Evolutionary conservation across 1,139 yeast species (phyloP).

Genomic region (Candida sanyaensis): DNA sequence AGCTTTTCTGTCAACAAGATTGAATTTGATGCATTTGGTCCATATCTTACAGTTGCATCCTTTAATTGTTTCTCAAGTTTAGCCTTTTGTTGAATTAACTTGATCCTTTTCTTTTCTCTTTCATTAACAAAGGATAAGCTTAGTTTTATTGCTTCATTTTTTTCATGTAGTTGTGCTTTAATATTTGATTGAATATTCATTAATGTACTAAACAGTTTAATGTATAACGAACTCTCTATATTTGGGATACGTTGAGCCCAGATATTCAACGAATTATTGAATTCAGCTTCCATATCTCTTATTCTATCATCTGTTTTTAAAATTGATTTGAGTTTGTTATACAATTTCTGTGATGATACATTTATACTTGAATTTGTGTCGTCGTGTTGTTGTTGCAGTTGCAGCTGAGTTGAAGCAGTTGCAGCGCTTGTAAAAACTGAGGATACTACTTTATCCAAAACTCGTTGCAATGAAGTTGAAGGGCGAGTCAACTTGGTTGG

Average conservation of each 20-base stretch:
- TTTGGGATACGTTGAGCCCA: slow-evolving; percentile 48
- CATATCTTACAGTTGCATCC: slow-evolving; percentile 45
- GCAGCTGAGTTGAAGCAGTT: slow-evolving; percentile 9
- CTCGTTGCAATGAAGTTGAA: slow-evolving; percentile 30
- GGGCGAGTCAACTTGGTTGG: slow-evolving; percentile 23
- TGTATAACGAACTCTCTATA: slow-evolving; percentile 37
- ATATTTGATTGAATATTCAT: slow-evolving; percentile 36
- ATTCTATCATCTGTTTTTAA: slow-evolving; percentile 13
- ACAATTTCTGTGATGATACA: slow-evolving; percentile 11
- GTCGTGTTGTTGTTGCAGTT: slow-evolving; percentile 3
- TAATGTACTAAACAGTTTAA: slow-evolving; percentile 41
- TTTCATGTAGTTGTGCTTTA: slow-evolving; percentile 34
- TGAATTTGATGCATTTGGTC: slow-evolving; percentile 43
- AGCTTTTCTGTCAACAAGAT: slow-evolving; percentile 45
- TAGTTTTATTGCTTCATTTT: slow-evolving; percentile 40
- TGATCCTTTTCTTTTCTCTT: slow-evolving; percentile 50
- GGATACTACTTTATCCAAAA: slow-evolving; percentile 28
- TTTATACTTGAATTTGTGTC: slow-evolving; percentile 6
- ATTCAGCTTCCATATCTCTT: slow-evolving; percentile 13
- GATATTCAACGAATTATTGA: slow-evolving; percentile 27
- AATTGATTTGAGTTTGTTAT: slow-evolving; percentile 13
- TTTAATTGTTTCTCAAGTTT: slow-evolving; percentile 37
- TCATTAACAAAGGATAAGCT: slow-evolving; percentile 49
- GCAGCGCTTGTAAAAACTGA: slow-evolving; percentile 17
- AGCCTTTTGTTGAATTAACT: slow-evolving; percentile 31